Conservation (phyloP, 140 eudicot genomes). For the Oenanthe javanica region DNA sequence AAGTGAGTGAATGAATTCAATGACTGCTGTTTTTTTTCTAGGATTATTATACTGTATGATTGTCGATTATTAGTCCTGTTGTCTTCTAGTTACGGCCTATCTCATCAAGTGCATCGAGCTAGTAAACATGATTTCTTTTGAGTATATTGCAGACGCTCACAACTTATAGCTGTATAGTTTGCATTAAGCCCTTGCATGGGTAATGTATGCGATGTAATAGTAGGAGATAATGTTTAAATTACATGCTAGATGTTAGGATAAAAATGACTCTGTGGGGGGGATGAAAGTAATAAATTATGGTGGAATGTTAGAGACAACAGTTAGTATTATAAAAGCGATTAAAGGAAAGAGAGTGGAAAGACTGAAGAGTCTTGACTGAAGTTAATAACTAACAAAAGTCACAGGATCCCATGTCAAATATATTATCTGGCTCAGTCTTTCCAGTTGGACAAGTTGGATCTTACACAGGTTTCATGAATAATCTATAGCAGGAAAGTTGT, state of each 20-base stretch:
- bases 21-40: not conserved
- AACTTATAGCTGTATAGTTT: not conserved
- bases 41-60: not conserved
- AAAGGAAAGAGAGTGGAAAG: not conserved
- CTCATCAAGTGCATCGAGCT: not conserved
- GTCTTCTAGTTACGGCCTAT: not conserved
- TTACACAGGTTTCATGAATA: not conserved
- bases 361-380: not conserved
- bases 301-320: not conserved
- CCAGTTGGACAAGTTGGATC: not conserved
- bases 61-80: not conserved
- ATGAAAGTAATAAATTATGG: too few species aligned
- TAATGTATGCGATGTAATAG: not conserved
- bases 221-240: not conserved
- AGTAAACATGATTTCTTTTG: not conserved
- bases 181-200: not conserved
- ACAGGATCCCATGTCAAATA: too few species aligned
- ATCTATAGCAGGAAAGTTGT: not conserved
- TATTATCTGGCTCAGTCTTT: not conserved
- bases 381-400: not conserved
- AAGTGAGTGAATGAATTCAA: slow-evolving; percentile 54
- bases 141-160: not conserved
- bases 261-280: not conserved
- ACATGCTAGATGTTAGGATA: not conserved
- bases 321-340: not conserved